Base-by-base conservation (phyloP, 1,284 basidiomycete species). In the Retiboletus fuscus region DNA sequence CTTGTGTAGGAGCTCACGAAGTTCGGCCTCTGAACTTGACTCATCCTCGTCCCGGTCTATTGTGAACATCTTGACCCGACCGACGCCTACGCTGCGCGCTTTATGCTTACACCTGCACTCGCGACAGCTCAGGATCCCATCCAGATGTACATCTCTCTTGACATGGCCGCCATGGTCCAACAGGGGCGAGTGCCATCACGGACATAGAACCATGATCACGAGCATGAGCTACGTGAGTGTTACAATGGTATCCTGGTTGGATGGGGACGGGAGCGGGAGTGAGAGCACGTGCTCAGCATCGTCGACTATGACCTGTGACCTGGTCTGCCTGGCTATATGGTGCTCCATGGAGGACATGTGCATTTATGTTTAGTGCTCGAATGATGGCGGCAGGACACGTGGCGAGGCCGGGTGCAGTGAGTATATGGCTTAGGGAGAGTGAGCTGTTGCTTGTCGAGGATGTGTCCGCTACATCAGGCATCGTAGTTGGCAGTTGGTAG, bases 311-410 rank as follows among this genome's bases (percentile, higher is more conserved):
- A 79, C 43, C 43, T 20, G 18, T 72, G 78, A 26, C 49, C 70
- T 22, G 74, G 76, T 57, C 78, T 70, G 7, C 65, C 74, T 1
- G 76, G 78, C 46, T 77, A 78, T 20, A 76, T 76, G 1, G 78
- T 69, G 12, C 43, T 77, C 44, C 70, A 69, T 18, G 75, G 41
- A 0, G 78, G 78, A 2, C 70, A 70, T 10, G 47, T 63, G 5
- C 78, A 79, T 30, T 41, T 79, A 2, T 78, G 78, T 75, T 41
- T 79, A 22, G 78, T 78, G 41, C 72, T 77, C 16, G 76, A 77
- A 30, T 69, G 77, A 18, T 76, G 72, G 20, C 64, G 76, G 18
- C 72, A 69, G 7, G 76, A 70, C 78, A 77, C 24, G 65, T 79
- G 43, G 55, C 47, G 24, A 62, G 69, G 64, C 76, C 77, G 7